Conservation (phyloP, 441 rosid genomes). For the Biscutella auriculata region DNA sequence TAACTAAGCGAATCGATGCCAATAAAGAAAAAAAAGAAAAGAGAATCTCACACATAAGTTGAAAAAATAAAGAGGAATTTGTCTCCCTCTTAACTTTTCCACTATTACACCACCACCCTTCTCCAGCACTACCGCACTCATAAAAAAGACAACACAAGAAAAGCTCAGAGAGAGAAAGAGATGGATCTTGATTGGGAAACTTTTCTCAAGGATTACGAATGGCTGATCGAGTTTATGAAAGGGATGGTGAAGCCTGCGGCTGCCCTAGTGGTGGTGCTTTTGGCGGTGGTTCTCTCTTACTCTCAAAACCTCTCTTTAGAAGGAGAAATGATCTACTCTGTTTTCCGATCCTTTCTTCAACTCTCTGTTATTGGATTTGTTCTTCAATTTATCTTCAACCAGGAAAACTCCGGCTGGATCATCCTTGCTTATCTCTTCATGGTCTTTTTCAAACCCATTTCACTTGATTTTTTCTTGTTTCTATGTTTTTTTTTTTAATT, state of each 20-base stretch:
- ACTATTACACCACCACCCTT: background rate
- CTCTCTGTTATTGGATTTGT: slow-evolving; percentile 82
- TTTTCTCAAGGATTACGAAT: slow-evolving; percentile 29
- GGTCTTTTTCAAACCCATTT: slow-evolving; percentile 23
- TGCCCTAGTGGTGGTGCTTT: slow-evolving; percentile 52
- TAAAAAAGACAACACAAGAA: slow-evolving; percentile 4
- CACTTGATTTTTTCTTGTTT: background rate
- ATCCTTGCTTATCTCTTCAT: slow-evolving; percentile 74
- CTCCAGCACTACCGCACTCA: slow-evolving; percentile 3
- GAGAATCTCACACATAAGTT: background rate
- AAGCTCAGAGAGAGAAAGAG: background rate
- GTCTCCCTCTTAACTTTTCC: background rate
- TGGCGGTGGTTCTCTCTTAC: slow-evolving; percentile 55
- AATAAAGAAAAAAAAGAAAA: too few relatives aligned
- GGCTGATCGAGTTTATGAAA: slow-evolving; percentile 41
- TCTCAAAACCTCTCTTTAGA: slow-evolving; percentile 55
- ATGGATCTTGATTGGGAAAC: slow-evolving; percentile 9
- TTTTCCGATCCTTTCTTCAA: slow-evolving; percentile 62
- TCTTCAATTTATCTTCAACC: slow-evolving; percentile 66
- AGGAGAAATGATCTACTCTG: slow-evolving; percentile 63
- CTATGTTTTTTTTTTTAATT: background rate
- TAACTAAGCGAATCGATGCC: too few relatives aligned
- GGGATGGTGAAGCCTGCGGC: slow-evolving; percentile 77
- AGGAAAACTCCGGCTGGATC: slow-evolving; percentile 46
- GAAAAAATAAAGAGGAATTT: too few relatives aligned